Evolutionary conservation across 2,329 filamentous ascomycete species (phyloP), one percentile per base, ranked within the genome.

Genomic region (Corinectria fuckeliana): DNA sequence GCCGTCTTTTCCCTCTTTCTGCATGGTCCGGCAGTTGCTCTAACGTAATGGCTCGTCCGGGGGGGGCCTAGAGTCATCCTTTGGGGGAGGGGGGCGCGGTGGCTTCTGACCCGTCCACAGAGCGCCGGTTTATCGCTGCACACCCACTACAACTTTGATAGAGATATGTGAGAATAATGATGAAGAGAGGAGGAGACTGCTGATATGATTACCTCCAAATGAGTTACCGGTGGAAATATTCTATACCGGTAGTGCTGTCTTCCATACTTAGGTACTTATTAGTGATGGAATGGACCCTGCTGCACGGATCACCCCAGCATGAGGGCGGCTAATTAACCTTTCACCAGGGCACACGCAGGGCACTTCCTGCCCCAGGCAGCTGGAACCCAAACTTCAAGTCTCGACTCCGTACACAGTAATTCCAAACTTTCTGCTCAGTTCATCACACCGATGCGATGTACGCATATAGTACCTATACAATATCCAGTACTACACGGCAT

Each of bases 41-140:
- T 71, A 69, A 71, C 69, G 69, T 71, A 71, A 71, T 71, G 67
- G 67, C 69, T 66, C 68, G 58, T 58, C 62, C 58, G 58, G 64
- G 62, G 62, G 58, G 32, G 53, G 38, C 36, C 36, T 32, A 32
- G 47, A 36, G 34, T 39, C 34, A 39, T 26, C 48, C 28, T 39
- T 28, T 51, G 32, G 36, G 34, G 23, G 32, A 21, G 36, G 34
- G 23, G 32, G 41, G 18, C 25, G 8, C n/a, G 42, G 42, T 36
- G n/a, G 25, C 25, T 30, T 28, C 42, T 45, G 23, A 25, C 42
- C 42, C 42, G 25, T 16, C 42, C 42, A 9, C 25, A 36, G n/a
- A 3, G n/a, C 32, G 32, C 4, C n/a, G 18, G 32, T 28, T 28
- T 7, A 45, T 26, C 25, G 25, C 42, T 45, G 42, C 25, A 45